These are phyloP conservation scores for Pichia cabralensis DNA, from an alignment of 805 yeast genomes.

Conservation along the genomic window DNA sequence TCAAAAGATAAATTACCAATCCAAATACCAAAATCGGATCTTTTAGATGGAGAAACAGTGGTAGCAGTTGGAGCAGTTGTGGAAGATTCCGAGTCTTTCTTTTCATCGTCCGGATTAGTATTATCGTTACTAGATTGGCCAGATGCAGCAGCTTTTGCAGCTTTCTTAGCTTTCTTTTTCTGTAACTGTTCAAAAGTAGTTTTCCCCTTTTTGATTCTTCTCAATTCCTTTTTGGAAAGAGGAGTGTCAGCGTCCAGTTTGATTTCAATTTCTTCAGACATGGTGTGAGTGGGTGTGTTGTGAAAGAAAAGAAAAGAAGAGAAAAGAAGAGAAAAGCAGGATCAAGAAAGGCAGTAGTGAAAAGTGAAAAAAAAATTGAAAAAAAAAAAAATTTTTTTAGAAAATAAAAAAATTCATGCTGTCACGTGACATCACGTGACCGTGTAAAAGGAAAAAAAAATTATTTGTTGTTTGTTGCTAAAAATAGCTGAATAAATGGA, in stretches of 20 bases:
- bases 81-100: constrained; percentile 19
- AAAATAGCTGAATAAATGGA: too few species aligned
- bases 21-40: constrained; percentile 76
- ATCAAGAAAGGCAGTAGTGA: not conserved
- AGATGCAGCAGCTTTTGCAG: constrained; percentile 17
- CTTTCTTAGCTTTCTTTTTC: constrained; percentile 25
- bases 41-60: constrained; percentile 15
- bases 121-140: constrained; percentile 16
- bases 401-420: too few species aligned
- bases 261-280: constrained; percentile 45
- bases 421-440: too few species aligned
- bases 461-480: too few species aligned
- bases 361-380: not conserved
- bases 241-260: constrained; percentile 68
- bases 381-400: not conserved
- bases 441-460: not conserved
- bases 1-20: constrained; percentile 86
- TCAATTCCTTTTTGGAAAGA: constrained; percentile 82
- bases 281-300: not conserved
- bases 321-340: not conserved
- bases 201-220: constrained; percentile 73
- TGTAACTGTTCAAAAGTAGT: constrained; percentile 47
- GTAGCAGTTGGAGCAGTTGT: constrained; percentile 8
- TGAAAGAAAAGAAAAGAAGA: not conserved
- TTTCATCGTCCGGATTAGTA: constrained; percentile 13